Evolutionary conservation across 1,284 basidiomycete genomes (phyloP).

Genomic region (Vanrija humicola): DNA sequence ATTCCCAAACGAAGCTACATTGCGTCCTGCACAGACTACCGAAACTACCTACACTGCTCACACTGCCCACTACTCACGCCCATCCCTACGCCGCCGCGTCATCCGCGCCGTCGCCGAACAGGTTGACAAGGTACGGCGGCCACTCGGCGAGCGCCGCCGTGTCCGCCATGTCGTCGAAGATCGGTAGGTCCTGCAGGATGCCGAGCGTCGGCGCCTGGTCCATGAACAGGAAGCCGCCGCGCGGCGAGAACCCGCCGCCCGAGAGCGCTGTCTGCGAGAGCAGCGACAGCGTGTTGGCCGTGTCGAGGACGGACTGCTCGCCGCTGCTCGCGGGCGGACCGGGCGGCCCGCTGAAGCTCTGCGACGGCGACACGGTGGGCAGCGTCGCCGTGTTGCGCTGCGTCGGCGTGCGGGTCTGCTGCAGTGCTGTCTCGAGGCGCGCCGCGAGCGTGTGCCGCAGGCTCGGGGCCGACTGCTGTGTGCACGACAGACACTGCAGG

Average conservation of each 20-base stretch:
- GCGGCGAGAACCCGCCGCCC: background rate
- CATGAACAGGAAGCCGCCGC: constrained; percentile 10
- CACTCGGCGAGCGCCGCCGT: constrained; percentile 11
- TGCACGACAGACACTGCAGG: constrained; percentile 17
- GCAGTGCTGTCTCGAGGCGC: constrained; percentile 16
- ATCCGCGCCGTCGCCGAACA: constrained; percentile 11
- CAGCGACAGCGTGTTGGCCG: constrained; percentile 3
- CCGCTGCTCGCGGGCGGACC: background rate
- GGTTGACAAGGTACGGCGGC: constrained; percentile 19
- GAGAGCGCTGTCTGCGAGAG: background rate
- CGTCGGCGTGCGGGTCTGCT: constrained; percentile 17
- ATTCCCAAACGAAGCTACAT: too few species aligned
- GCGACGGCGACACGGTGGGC: background rate
- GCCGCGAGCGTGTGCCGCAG: constrained; percentile 18
- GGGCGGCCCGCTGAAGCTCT: background rate
- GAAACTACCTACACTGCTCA: too few species aligned
- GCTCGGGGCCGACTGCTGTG: constrained; percentile 17
- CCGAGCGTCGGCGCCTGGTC: constrained; percentile 13
- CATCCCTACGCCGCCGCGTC: background rate
- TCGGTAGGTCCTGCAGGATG: constrained; percentile 9
- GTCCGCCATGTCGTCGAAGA: constrained; percentile 9
- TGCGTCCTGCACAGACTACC: too few species aligned
- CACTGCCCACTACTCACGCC: too few species aligned
- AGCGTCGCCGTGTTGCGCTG: background rate
- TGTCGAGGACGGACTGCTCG: background rate